A percentile compares a stretch with the other conserved stretches of the same genome.
Evolutionary conservation across 352 stramenopile genomes (phyloP).

Genomic region (Globisporangium nodosum): DNA sequence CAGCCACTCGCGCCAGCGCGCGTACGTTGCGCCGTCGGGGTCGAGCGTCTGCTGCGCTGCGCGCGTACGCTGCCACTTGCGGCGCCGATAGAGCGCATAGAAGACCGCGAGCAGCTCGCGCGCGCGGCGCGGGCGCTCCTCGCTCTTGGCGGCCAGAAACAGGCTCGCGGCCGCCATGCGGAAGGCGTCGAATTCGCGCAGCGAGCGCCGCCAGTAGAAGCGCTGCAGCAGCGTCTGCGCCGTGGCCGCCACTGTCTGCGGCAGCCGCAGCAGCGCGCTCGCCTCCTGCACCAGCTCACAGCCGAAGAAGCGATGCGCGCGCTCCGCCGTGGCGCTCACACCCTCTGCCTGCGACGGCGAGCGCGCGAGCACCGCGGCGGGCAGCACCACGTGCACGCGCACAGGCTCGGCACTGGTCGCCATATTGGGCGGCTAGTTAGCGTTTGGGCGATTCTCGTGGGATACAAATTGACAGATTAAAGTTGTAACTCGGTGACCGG

Average conservation of each 20-base stretch:
- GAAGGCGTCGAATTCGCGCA: constrained; percentile 87
- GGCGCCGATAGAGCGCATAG: constrained; percentile 77
- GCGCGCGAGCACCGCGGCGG: constrained; percentile 23
- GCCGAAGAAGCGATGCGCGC: constrained; percentile 74
- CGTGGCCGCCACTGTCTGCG: constrained; percentile 88
- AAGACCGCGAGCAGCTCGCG: constrained; percentile 86
- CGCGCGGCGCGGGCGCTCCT: constrained; percentile 80
- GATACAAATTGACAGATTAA: background rate
- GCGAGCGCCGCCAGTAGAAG: constrained; percentile 87
- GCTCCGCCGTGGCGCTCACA: constrained; percentile 25
- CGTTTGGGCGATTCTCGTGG: background rate
- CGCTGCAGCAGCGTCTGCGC: constrained; percentile 89
- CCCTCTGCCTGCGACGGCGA: constrained; percentile 56
- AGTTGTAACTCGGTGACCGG: background rate
- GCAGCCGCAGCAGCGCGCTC: constrained; percentile 77
- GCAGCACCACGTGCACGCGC: constrained; percentile 38
- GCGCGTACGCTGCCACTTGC: constrained; percentile 47
- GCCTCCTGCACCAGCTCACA: constrained; percentile 91
- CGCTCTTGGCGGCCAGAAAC: constrained; percentile 87
- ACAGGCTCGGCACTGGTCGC: background rate
- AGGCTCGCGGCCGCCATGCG: constrained; percentile 84
- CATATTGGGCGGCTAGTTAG: background rate
- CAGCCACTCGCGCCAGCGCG: constrained; percentile 78
- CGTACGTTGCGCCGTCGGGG: constrained; percentile 51
- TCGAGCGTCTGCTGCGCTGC: constrained; percentile 64